Percentiles rank a stretch among this genome's conserved stretches.
These are phyloP conservation scores for Anthracocystis panici-leucophaei DNA, from an alignment of 1,284 basidiomycete species.

Conservation along the genomic window DNA sequence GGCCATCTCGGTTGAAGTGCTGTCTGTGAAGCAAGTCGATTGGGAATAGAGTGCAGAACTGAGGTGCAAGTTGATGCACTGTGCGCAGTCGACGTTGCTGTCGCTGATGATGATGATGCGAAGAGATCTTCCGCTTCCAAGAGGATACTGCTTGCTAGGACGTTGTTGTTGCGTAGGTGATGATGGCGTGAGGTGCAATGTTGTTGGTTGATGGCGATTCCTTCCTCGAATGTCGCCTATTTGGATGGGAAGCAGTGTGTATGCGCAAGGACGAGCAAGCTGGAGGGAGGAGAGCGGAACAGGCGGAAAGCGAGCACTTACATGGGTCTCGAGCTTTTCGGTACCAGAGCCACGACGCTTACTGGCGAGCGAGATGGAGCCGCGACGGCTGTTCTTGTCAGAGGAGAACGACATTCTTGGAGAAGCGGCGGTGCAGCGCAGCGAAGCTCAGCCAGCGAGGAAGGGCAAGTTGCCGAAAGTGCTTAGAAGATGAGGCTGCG, in stretches of 20 bases:
- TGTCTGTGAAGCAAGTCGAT: background rate
- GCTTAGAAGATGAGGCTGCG: background rate
- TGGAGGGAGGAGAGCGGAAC: background rate
- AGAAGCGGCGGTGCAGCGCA: background rate
- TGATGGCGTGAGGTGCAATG: background rate
- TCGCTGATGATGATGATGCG: background rate
- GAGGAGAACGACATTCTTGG: conserved; percentile 48
- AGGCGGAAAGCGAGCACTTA: conserved; percentile 25
- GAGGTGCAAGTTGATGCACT: background rate
- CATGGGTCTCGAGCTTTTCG: conserved; percentile 59
- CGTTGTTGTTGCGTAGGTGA: background rate
- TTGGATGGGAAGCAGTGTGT: background rate
- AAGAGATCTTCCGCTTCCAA: background rate
- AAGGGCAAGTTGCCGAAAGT: background rate
- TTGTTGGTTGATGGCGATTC: background rate
- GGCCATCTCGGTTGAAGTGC: background rate
- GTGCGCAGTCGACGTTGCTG: background rate
- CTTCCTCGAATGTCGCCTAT: background rate
- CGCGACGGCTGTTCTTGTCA: conserved; percentile 39
- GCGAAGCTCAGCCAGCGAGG: background rate
- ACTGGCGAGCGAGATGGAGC: conserved; percentile 46
- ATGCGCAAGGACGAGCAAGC: background rate
- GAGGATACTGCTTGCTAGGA: background rate
- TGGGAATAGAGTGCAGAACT: no score
- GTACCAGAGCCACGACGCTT: conserved; percentile 60